A percentile compares a stretch with the other conserved stretches of the same genome.
phyloP scores from a whole-genome alignment of 805 yeast species.

The Maudiozyma serrabonitensis region DNA sequence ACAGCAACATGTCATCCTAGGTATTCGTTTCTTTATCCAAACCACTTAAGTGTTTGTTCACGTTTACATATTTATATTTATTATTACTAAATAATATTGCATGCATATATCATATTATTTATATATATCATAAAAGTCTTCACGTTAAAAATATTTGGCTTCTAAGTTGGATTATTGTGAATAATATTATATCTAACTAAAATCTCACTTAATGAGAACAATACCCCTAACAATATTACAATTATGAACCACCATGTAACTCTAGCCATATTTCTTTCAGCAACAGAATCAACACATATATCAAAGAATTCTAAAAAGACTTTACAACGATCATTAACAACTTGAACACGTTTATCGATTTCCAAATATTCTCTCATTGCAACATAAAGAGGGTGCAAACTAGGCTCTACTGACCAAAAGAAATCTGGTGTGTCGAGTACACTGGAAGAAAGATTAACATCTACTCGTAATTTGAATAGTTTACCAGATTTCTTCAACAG shows the following conservation, averaged over 20 bases:
- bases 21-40: too few species aligned
- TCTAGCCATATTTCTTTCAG: conserved; percentile 83
- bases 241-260: conserved; percentile 84
- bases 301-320: conserved; percentile 91
- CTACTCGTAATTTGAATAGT: conserved; percentile 81
- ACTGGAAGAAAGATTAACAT: conserved; percentile 83
- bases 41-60: too few species aligned
- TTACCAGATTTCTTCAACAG: conserved; percentile 82
- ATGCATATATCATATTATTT: too few species aligned
- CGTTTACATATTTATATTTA: too few species aligned
- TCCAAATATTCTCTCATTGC: conserved; percentile 90
- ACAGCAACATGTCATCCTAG: too few species aligned
- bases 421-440: conserved; percentile 92
- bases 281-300: conserved; percentile 86
- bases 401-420: conserved; percentile 94
- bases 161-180: conserved; percentile 5
- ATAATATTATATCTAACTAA: conserved; percentile 47
- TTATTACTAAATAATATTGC: too few species aligned
- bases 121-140: background rate
- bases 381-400: conserved; percentile 80
- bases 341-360: conserved; percentile 90
- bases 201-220: conserved; percentile 69
- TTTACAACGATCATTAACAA: conserved; percentile 84
- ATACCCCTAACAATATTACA: conserved; percentile 67
- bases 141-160: background rate